These are phyloP conservation scores for Botryotinia calthae DNA, from an alignment of 2,329 filamentous ascomycete genomes.

Conservation along the genomic window DNA sequence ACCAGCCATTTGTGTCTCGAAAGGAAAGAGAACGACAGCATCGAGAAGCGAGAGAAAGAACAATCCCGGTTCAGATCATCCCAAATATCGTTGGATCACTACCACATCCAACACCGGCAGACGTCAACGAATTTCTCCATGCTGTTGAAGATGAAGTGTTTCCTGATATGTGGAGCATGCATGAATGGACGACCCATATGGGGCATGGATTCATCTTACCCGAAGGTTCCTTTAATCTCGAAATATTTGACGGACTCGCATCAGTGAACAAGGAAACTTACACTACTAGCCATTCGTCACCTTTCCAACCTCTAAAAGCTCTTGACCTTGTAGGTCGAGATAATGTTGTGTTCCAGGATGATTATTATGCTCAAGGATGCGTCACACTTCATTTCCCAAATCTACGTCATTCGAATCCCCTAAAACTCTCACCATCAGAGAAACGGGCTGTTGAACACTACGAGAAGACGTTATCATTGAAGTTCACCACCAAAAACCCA, in stretches of 20 bases:
- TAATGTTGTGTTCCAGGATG: neutral
- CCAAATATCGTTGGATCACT: neutral
- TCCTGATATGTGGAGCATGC: neutral
- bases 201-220: neutral
- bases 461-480: neutral
- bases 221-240: neutral
- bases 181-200: neutral
- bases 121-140: neutral
- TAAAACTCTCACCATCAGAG: constrained; percentile 10
- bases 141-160: neutral
- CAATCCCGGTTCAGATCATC: neutral
- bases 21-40: neutral
- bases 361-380: neutral
- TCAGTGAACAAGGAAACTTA: neutral
- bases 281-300: neutral
- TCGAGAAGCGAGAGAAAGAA: neutral
- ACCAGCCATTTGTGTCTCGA: neutral
- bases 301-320: neutral
- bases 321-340: neutral
- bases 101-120: neutral
- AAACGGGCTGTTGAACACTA: constrained; percentile 7
- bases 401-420: neutral
- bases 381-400: neutral
- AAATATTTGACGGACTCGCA: neutral
- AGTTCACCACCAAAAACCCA: constrained; percentile 6